Conservation (phyloP, 2,329 filamentous ascomycete species). For the Sclerotinia minor region DNA sequence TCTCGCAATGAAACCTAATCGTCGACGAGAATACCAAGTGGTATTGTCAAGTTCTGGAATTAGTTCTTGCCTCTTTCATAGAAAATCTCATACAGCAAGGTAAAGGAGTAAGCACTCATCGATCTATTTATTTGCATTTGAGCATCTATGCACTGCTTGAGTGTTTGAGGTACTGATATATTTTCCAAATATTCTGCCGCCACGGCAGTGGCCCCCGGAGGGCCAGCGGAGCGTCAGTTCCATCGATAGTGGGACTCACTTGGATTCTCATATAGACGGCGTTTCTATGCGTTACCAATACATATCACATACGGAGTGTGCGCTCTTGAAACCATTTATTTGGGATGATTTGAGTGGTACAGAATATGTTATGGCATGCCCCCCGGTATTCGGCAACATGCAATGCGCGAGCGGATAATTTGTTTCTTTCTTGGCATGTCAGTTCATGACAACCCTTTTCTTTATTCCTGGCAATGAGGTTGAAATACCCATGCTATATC, state of each 20-base stretch:
- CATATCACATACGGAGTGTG: background rate
- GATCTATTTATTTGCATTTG: too few relatives aligned
- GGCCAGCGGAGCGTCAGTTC: conserved; percentile 4
- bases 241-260: background rate
- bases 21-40: background rate
- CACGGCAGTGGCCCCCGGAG: conserved; percentile 6
- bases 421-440: conserved; percentile 14
- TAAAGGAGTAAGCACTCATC: background rate
- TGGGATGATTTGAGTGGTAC: conserved; percentile 10
- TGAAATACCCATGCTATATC: conserved; percentile 13
- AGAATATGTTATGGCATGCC: conserved; percentile 13
- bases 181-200: background rate
- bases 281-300: background rate
- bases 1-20: background rate
- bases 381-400: conserved; percentile 16
- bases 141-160: background rate
- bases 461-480: conserved; percentile 12
- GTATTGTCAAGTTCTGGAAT: background rate
- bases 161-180: background rate
- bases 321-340: background rate
- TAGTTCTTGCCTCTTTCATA: background rate
- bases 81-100: background rate
- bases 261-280: background rate
- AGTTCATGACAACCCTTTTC: background rate
- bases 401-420: conserved; percentile 18